phyloP scores from a whole-genome alignment of 2,329 filamentous ascomycete genomes.

The Gliomastix tumulicola region DNA sequence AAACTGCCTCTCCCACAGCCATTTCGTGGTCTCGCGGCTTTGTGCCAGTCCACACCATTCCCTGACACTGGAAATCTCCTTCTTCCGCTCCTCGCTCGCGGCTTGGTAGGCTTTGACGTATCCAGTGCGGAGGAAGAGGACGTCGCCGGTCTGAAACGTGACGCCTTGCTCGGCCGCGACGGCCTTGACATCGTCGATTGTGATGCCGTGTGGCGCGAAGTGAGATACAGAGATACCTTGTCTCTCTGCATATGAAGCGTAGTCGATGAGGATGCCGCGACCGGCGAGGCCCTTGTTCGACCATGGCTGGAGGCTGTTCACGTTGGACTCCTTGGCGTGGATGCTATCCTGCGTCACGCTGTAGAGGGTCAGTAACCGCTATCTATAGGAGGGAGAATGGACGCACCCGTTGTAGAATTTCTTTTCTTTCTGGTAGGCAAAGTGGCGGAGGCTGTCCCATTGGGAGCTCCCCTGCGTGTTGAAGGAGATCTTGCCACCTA shows the following conservation, averaged over 20 bases:
- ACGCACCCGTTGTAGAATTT: constrained; percentile 27
- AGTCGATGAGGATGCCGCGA: constrained; percentile 46
- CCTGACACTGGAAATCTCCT: constrained; percentile 19
- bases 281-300: constrained; percentile 34
- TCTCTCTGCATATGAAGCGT: constrained; percentile 32
- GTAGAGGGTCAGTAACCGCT: constrained; percentile 33
- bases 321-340: constrained; percentile 1
- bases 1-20: constrained; percentile 51
- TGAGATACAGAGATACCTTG: constrained; percentile 25
- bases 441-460: constrained; percentile 31
- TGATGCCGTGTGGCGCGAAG: constrained; percentile 33
- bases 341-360: constrained; percentile 16
- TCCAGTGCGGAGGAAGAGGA: constrained; percentile 48
- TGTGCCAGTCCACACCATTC: constrained; percentile 33
- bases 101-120: constrained; percentile 36
- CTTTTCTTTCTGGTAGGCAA: constrained; percentile 26
- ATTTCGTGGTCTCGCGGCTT: constrained; percentile 38
- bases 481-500: constrained; percentile 13
- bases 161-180: constrained; percentile 35
- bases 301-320: constrained; percentile 7
- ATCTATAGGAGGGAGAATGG: constrained; percentile 36
- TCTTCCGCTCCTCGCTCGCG: constrained; percentile 25
- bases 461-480: constrained; percentile 30
- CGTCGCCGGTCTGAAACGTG: constrained; percentile 40
- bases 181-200: constrained; percentile 30